phyloP scores from a whole-genome alignment of 108 stramenopile species.

The Nitzschia putrida region DNA sequence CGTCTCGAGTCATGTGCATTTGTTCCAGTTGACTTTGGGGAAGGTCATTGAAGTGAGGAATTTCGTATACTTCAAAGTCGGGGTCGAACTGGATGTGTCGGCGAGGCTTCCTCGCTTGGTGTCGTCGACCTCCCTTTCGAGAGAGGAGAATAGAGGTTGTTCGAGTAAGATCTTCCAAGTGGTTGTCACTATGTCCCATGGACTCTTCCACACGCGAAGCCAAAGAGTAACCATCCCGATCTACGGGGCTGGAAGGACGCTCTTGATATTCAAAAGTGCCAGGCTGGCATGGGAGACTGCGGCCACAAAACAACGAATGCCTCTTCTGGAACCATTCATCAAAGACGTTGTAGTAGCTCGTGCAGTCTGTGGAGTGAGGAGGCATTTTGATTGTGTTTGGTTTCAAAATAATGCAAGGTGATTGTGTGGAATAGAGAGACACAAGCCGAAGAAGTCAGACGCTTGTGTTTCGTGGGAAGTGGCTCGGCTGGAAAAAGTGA shows the following conservation, averaged over 20 bases:
- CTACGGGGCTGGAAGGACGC: too few relatives aligned
- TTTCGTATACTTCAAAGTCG: conserved; percentile 20
- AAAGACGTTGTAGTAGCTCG: not conserved
- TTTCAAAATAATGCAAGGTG: not conserved
- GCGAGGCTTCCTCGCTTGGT: not conserved
- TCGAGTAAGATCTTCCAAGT: too few relatives aligned
- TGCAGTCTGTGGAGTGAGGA: conserved; percentile 5
- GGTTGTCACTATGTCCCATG: too few relatives aligned
- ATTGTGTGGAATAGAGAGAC: not conserved
- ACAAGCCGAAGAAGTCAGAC: too few relatives aligned
- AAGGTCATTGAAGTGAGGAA: conserved; percentile 13
- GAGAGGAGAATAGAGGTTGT: too few relatives aligned
- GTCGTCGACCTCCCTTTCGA: not conserved
- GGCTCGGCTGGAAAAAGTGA: not conserved
- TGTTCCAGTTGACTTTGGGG: not conserved
- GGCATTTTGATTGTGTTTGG: conserved; percentile 7
- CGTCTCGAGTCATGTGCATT: conserved; percentile 27
- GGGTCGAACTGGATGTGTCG: conserved; percentile 5
- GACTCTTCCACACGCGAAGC: too few relatives aligned
- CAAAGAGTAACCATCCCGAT: too few relatives aligned
- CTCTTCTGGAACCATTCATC: conserved; percentile 1
- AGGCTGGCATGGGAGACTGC: not conserved
- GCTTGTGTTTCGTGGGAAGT: not conserved
- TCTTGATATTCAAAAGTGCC: not conserved
- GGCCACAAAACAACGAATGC: not conserved